phyloP scores from a whole-genome alignment of 306 rosid genomes.

The Canavalia ensiformis region DNA sequence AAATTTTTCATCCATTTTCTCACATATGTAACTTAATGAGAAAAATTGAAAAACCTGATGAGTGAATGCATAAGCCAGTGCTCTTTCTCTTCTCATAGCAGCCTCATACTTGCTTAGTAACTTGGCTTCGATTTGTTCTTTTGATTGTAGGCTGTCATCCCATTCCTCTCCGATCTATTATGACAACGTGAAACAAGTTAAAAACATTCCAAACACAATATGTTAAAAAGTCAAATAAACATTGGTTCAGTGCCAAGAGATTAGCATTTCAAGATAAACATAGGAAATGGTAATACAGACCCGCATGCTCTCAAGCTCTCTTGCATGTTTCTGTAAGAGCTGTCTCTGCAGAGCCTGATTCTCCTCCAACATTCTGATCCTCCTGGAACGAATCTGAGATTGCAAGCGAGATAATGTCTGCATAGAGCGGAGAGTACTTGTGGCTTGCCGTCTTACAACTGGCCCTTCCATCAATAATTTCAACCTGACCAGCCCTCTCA shows the following conservation, averaged over 20 bases:
- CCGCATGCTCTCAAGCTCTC: slow-evolving; percentile 86
- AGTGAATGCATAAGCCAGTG: slow-evolving; percentile 93
- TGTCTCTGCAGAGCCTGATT: slow-evolving; percentile 96
- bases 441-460: slow-evolving; percentile 89
- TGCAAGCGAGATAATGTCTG: slow-evolving; percentile 97
- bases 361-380: slow-evolving; percentile 93
- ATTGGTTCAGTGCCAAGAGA: neutral
- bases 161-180: slow-evolving; percentile 95
- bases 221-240: slow-evolving; percentile 33
- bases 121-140: slow-evolving; percentile 93
- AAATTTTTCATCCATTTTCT: slow-evolving; percentile 25
- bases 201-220: slow-evolving; percentile 35
- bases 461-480: slow-evolving; percentile 87
- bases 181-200: slow-evolving; percentile 45
- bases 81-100: slow-evolving; percentile 92
- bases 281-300: slow-evolving; percentile 57
- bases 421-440: slow-evolving; percentile 88
- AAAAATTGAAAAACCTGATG: slow-evolving; percentile 80
- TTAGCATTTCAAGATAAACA: slow-evolving; percentile 19
- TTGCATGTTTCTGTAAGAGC: slow-evolving; percentile 91
- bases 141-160: slow-evolving; percentile 97
- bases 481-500: slow-evolving; percentile 93
- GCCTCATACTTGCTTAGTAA: slow-evolving; percentile 91
- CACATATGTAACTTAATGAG: slow-evolving; percentile 28
- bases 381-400: slow-evolving; percentile 88